These are phyloP conservation scores for Amanita inopinata DNA, from an alignment of 768 basidiomycete species.

Conservation along the genomic window DNA sequence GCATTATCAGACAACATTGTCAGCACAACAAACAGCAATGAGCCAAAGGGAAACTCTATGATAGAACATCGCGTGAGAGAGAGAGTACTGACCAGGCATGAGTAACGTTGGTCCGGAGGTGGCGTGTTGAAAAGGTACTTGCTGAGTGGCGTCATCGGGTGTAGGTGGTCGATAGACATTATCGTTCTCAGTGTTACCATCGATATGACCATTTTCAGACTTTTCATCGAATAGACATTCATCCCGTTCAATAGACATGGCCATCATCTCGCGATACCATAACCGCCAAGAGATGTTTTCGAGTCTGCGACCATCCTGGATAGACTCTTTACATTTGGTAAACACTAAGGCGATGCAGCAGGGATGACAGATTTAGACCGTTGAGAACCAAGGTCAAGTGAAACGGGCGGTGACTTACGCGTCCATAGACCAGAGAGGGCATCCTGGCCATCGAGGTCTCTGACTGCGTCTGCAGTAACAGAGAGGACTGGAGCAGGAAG, in stretches of 20 bases:
- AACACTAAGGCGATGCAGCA: too few species aligned
- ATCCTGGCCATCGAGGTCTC: conserved; percentile 58
- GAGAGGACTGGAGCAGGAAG: conserved; percentile 61
- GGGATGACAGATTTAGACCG: too few species aligned
- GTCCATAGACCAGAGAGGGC: conserved; percentile 62
- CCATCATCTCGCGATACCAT: conserved; percentile 59
- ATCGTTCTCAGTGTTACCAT: conserved; percentile 8
- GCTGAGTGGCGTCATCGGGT: conserved; percentile 8
- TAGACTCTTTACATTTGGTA: conserved; percentile 70
- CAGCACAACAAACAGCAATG: neutral
- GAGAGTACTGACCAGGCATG: too few species aligned
- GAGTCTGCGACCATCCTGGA: conserved; percentile 71
- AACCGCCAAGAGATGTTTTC: conserved; percentile 88
- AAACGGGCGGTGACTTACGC: conserved; percentile 30
- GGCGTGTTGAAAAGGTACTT: neutral
- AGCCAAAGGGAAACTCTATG: neutral
- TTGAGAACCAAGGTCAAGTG: conserved; percentile 2
- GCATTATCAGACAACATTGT: neutral
- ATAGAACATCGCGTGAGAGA: too few species aligned
- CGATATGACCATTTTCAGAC: conserved; percentile 7
- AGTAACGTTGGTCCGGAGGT: neutral
- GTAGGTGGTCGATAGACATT: conserved; percentile 13
- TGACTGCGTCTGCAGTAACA: conserved; percentile 55
- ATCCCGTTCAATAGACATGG: conserved; percentile 1
- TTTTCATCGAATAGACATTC: conserved; percentile 10